Evolutionary conservation across 2,329 filamentous ascomycete species (phyloP).

Genomic region (Harringtonia aguacate): DNA sequence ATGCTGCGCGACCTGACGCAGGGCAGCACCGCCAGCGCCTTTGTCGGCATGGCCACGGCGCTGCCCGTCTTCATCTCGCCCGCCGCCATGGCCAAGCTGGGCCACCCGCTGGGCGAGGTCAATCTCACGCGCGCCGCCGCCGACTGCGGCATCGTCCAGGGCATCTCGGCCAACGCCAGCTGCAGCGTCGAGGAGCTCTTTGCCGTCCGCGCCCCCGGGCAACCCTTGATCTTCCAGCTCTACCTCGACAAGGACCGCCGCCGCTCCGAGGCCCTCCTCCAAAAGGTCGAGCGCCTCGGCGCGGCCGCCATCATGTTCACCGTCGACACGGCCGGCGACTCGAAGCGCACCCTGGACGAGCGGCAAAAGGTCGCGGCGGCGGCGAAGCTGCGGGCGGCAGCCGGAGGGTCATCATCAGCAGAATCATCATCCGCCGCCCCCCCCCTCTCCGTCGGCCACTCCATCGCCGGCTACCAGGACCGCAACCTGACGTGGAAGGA

Average conservation of each 20-base stretch:
- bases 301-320: conserved; percentile 24
- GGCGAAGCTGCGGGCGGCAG: background rate
- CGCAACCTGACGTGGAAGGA: conserved; percentile 42
- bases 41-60: conserved; percentile 3
- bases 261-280: conserved; percentile 2
- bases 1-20: conserved; percentile 6
- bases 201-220: background rate
- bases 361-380: conserved; percentile 3
- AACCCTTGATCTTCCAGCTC: conserved; percentile 4
- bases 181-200: conserved; percentile 7
- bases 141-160: conserved; percentile 2
- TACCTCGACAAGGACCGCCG: conserved; percentile 6
- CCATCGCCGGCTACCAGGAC: conserved; percentile 35
- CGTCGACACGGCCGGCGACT: conserved; percentile 31
- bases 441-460: background rate
- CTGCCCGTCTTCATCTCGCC: conserved; percentile 12
- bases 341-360: conserved; percentile 22
- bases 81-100: conserved; percentile 11
- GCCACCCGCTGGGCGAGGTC: conserved; percentile 11
- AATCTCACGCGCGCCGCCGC: conserved; percentile 7
- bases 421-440: too few species aligned
- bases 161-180: conserved; percentile 7
- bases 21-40: conserved; percentile 2
- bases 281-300: conserved; percentile 7
- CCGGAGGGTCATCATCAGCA: background rate